Base-by-base conservation (phyloP, 2,329 filamentous ascomycete species). In the Dactylonectria macrodidyma region DNA sequence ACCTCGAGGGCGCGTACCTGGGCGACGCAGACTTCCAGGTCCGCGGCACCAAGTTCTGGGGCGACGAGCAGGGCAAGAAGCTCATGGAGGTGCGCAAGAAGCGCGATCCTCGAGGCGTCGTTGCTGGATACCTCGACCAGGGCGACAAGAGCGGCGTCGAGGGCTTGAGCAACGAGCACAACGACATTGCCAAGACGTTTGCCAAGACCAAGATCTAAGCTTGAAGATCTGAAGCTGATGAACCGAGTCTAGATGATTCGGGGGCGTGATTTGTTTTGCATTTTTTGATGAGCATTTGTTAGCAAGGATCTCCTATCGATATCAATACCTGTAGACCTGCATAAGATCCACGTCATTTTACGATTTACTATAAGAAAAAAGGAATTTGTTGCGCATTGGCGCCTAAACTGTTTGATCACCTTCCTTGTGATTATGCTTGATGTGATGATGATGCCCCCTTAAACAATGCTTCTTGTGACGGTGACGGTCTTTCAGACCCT, bases 11-110 rank as follows among this genome's bases (percentile, higher is more conserved):
- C 2, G 82, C 84, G n/a, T 89, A 89, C 69, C 76, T 89, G 1
- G 87, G 87, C 9, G 87, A 89, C 69, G 79, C 85, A 0, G 87
- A 89, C 73, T 88, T 89, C 66, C 84, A 85, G 73, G 74, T 78
- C 10, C 79, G 86, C 6, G 76, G 75, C 67, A 84, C 84, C 0
- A 82, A 77, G 68, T 89, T 84, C 73, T 89, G 87, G 87, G 77
- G 77, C 3, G 78, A 81, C 5, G 78, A 82, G 55, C 78, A 83
- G 44, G 84, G 78, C 2, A 71, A 71, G 58, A 81, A 74, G 62
- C 62, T 89, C 60, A 84, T 81, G 81, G 77, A 80, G 19, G 73
- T 88, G 30, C 76, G 84, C 64, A 75, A 71, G 68, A 80, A 78
- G 66, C 84, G 83, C 81, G 84, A 87, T 76, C 81, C 83, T 3